Evolutionary conservation across 106 monocot genomes (phyloP), one percentile per base, ranked within the genome.

Genomic region (Allium sativum): DNA sequence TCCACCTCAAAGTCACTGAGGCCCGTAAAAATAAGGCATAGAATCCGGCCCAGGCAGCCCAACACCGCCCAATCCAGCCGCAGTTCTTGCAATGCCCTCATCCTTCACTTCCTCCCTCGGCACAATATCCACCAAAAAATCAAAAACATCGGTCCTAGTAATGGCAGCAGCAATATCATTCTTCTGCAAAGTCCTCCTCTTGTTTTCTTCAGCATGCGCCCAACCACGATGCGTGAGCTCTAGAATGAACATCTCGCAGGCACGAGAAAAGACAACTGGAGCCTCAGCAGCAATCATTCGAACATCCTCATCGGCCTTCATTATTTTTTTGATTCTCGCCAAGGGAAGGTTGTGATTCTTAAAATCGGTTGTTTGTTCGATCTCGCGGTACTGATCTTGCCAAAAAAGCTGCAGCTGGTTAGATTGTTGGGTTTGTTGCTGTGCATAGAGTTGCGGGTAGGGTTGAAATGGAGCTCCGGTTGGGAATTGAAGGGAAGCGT

Each of bases 281-380:
- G 85, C 93, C 85, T 88, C 93, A 17, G 86, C 83, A 9, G 85
- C 82, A 59, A 82, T 86, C 91, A 92, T 92, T 53, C 82, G 78
- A 15, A 84, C 87, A 58, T 83, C 90, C 59, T 90, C 90, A 65
- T 90, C 90, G 42, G 90, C 85, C 77, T 90, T 90, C 90, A 90
- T 90, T 74, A 90, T 90, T 79, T 90, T 90, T 82, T 87, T 92
- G 81, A 91, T 91, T 61, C 87, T 75, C 15, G 87, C 87, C 12
- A 87, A 72, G 18, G 86, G 86, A 41, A 86, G 81, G 67, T 76
- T 82, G 76, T 86, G 86, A 73, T 86, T 86, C 59, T 78, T 82
- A 60, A 86, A 86, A 64, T 82, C 82, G 9, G 76, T 76, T 51
- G 86, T 86, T 61, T 82, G 86, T 68, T 82, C 86, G 61, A 86